phyloP scores from a whole-genome alignment of 177 flowering plant species.

The Vitis hybrid region DNA sequence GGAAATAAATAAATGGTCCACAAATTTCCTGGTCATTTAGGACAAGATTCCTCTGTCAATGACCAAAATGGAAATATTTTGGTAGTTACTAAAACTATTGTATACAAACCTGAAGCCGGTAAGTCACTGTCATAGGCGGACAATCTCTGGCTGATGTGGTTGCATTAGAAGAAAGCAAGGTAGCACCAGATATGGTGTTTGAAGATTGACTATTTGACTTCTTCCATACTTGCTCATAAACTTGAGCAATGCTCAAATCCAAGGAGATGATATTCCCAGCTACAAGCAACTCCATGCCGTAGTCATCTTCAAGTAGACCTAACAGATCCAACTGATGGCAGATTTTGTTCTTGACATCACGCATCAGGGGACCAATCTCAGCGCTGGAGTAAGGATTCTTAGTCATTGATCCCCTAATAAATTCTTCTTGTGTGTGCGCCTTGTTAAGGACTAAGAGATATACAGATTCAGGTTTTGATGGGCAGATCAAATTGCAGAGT shows the following conservation, averaged over 20 bases:
- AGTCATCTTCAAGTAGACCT: slow-evolving; percentile 96
- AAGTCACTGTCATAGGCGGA: slow-evolving; percentile 96
- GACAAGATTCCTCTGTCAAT: neutral
- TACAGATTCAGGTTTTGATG: slow-evolving; percentile 89
- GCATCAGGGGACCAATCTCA: slow-evolving; percentile 98
- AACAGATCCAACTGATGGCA: slow-evolving; percentile 91
- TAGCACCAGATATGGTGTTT: slow-evolving; percentile 36
- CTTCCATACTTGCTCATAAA: slow-evolving; percentile 98
- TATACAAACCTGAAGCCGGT: slow-evolving; percentile 86
- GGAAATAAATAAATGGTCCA: neutral
- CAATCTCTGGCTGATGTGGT: slow-evolving; percentile 58
- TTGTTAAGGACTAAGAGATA: slow-evolving; percentile 86
- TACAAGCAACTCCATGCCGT: slow-evolving; percentile 95
- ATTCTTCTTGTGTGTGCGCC: slow-evolving; percentile 99
- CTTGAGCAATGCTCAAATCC: slow-evolving; percentile 93
- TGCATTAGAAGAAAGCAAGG: slow-evolving; percentile 54
- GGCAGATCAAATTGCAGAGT: slow-evolving; percentile 96
- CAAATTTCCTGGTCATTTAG: neutral
- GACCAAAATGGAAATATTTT: neutral
- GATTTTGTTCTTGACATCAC: slow-evolving; percentile 96
- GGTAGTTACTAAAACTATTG: neutral
- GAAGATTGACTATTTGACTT: slow-evolving; percentile 75
- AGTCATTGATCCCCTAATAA: slow-evolving; percentile 99
- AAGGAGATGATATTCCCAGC: slow-evolving; percentile 98
- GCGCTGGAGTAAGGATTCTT: slow-evolving; percentile 97